Conservation (phyloP, 2,329 filamentous ascomycete species). For the Nigrograna mackinnonii region DNA sequence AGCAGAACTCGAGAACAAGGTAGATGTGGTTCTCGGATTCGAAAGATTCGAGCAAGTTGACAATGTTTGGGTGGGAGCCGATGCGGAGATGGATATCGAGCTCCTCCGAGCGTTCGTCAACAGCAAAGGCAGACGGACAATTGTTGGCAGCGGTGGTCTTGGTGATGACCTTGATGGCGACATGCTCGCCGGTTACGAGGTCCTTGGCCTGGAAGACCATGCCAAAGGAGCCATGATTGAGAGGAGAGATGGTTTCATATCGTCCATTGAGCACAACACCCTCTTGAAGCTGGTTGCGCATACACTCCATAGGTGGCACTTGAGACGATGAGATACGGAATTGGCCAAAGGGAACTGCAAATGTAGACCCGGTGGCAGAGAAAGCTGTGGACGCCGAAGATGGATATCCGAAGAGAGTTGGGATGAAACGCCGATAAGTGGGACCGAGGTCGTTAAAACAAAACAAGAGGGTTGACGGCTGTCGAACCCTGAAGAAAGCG, state of each 20-base stretch:
- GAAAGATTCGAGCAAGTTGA: conserved; percentile 89
- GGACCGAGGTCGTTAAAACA: conserved; percentile 29
- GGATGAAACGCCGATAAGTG: conserved; percentile 18
- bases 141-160: conserved; percentile 71
- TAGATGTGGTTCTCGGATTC: conserved; percentile 91
- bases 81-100: conserved; percentile 79
- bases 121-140: conserved; percentile 65
- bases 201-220: conserved; percentile 97
- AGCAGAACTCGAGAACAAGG: conserved; percentile 92
- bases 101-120: conserved; percentile 84
- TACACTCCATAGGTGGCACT: conserved; percentile 71
- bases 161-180: conserved; percentile 95
- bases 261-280: conserved; percentile 85
- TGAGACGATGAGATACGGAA: conserved; percentile 15
- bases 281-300: conserved; percentile 78
- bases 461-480: conserved; percentile 36
- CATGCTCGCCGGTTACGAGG: conserved; percentile 72
- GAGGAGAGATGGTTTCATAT: conserved; percentile 86
- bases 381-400: conserved; percentile 18
- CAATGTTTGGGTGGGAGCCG: conserved; percentile 83
- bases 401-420: conserved; percentile 9
- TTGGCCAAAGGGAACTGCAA: conserved; percentile 39
- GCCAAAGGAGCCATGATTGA: conserved; percentile 98
- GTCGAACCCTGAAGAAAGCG: conserved; percentile 33
- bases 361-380: conserved; percentile 33